phyloP scores from a whole-genome alignment of 495 filamentous ascomycete species.

The Hyaloscypha bicolor region DNA sequence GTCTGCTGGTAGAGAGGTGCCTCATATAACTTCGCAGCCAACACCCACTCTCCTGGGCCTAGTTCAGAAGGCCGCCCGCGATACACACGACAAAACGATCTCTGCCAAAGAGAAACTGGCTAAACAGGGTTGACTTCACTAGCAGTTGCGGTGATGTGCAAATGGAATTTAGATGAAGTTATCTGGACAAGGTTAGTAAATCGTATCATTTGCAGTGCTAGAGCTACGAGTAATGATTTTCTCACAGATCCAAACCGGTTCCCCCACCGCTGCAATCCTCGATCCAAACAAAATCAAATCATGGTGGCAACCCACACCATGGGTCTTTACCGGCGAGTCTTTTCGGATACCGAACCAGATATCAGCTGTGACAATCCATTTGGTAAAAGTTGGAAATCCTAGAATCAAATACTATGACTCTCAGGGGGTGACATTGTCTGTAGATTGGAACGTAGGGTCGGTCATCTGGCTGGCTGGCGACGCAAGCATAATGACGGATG shows the following conservation, averaged over 20 bases:
- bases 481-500: neutral
- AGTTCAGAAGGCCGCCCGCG: neutral
- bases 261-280: neutral
- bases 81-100: neutral
- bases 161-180: neutral
- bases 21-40: conserved; percentile 1
- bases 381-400: conserved; percentile 1
- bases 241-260: neutral
- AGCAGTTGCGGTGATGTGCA: neutral
- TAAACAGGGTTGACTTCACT: neutral
- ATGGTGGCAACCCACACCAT: neutral
- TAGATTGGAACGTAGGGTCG: conserved; percentile 4
- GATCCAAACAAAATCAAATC: conserved; percentile 7
- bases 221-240: neutral
- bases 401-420: conserved; percentile 5
- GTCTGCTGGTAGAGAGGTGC: neutral
- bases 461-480: neutral
- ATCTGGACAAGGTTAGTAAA: conserved; percentile 3
- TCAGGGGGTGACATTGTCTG: neutral
- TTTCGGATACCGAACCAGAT: neutral
- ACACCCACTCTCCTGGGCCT: neutral
- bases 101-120: neutral
- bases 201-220: neutral
- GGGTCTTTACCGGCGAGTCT: neutral
- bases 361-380: neutral